Conservation (phyloP, 257 asterid species). For the Parsonsia alboflavescens region DNA sequence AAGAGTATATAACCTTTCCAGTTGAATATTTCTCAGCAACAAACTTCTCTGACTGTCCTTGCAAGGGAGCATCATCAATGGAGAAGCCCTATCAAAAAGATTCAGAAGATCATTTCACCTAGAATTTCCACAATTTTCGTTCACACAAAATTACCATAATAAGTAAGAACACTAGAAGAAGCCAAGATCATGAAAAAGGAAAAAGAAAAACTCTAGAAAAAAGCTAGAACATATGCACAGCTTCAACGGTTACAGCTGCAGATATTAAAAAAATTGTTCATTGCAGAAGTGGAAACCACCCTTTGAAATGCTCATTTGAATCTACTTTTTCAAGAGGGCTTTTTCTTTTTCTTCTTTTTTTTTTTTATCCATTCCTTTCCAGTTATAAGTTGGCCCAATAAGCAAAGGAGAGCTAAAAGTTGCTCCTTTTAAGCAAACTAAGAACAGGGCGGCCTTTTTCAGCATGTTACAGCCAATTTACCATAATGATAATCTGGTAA, state of each 20-base stretch:
- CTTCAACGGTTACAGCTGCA: too few species aligned
- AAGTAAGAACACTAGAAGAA: not conserved
- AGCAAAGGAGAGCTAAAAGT: too few species aligned
- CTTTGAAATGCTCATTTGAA: too few species aligned
- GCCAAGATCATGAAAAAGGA: not conserved
- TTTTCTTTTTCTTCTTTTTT: too few species aligned
- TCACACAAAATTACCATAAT: not conserved
- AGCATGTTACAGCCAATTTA: not conserved
- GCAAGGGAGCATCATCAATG: conserved; percentile 42
- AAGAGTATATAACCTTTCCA: conserved; percentile 54
- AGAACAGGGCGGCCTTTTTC: not conserved
- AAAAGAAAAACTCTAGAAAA: not conserved
- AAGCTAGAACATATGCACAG: too few species aligned
- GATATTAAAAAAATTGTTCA: too few species aligned
- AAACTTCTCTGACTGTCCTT: conserved; percentile 66
- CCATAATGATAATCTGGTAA: not conserved
- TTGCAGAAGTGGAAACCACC: too few species aligned
- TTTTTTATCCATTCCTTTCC: too few species aligned
- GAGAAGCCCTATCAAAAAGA: conserved; percentile 65
- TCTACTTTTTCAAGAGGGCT: too few species aligned
- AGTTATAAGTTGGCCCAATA: too few species aligned
- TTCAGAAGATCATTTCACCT: not conserved
- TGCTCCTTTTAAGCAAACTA: not conserved
- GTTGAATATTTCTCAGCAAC: conserved; percentile 83
- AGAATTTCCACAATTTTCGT: not conserved